Evolutionary conservation across 2,329 filamentous ascomycete genomes (phyloP).

Genomic region (Alternaria gansuensis): DNA sequence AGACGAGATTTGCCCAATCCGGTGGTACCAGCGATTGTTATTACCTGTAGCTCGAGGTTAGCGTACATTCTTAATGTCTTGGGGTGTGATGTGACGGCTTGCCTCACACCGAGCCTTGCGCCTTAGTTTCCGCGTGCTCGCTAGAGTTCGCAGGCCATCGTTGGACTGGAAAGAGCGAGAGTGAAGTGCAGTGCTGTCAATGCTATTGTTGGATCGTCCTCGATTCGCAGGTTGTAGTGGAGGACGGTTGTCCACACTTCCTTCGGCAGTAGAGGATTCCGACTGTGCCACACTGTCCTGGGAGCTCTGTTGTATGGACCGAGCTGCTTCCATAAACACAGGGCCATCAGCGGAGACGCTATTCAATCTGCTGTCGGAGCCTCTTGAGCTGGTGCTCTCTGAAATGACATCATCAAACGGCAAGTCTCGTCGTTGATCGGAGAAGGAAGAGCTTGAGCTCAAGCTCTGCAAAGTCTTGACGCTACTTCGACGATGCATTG

Average conservation of each 20-base stretch:
- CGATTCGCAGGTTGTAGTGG: constrained; percentile 29
- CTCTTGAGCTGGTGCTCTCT: constrained; percentile 63
- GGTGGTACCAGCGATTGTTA: constrained; percentile 65
- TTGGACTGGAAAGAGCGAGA: constrained; percentile 43
- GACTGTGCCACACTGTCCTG: constrained; percentile 42
- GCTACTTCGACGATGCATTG: constrained; percentile 66
- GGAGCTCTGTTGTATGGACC: constrained; percentile 38
- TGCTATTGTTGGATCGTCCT: constrained; percentile 44
- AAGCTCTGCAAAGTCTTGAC: constrained; percentile 59
- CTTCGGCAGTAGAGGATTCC: constrained; percentile 39
- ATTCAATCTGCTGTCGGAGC: constrained; percentile 58
- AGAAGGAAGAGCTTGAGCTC: constrained; percentile 63
- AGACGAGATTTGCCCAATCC: constrained; percentile 70
- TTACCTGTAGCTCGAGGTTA: constrained; percentile 47
- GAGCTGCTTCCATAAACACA: constrained; percentile 40
- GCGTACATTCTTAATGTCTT: background rate
- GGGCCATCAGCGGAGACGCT: constrained; percentile 41
- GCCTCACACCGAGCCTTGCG: constrained; percentile 65
- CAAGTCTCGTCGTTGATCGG: constrained; percentile 60
- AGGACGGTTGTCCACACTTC: constrained; percentile 34
- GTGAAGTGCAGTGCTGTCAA: constrained; percentile 39
- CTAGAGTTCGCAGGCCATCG: constrained; percentile 36
- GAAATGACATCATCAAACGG: constrained; percentile 61
- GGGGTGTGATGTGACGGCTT: background rate
- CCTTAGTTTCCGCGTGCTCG: constrained; percentile 55